Conservation (phyloP, 768 basidiomycete species). For the Naganishia onofrii region DNA sequence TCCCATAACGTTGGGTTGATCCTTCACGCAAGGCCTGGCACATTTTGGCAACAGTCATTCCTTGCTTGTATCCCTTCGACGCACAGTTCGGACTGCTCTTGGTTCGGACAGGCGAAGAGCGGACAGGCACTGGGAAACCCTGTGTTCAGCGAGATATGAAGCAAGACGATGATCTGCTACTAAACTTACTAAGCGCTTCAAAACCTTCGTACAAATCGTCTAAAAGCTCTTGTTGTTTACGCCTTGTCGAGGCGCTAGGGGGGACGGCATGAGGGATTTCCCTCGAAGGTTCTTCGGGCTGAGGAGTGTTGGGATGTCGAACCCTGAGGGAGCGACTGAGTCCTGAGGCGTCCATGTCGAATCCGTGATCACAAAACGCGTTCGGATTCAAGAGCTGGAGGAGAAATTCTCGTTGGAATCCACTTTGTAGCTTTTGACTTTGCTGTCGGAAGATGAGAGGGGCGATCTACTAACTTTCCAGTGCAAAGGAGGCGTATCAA, state of each 20-base stretch:
- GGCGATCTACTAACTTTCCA: no score
- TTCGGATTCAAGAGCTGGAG: no score
- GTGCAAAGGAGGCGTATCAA: no score
- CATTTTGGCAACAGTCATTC: background rate
- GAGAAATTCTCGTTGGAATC: no score
- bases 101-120: background rate
- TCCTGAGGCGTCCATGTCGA: background rate
- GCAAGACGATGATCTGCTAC: no score
- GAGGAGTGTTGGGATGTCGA: background rate
- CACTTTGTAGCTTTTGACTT: no score
- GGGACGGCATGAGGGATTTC: background rate
- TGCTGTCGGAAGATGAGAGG: no score
- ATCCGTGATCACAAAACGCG: no score
- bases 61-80: background rate
- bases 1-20: background rate
- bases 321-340: background rate
- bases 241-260: background rate
- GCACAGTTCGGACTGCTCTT: background rate
- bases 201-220: background rate
- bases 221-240: background rate
- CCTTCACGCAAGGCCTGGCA: background rate
- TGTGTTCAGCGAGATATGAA: background rate
- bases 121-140: slow-evolving; percentile 1
- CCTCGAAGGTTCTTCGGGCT: background rate
- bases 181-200: slow-evolving; percentile 4